Conservation (phyloP, 202 grass and related monocot genomes). For the Elaeis oleifera region DNA sequence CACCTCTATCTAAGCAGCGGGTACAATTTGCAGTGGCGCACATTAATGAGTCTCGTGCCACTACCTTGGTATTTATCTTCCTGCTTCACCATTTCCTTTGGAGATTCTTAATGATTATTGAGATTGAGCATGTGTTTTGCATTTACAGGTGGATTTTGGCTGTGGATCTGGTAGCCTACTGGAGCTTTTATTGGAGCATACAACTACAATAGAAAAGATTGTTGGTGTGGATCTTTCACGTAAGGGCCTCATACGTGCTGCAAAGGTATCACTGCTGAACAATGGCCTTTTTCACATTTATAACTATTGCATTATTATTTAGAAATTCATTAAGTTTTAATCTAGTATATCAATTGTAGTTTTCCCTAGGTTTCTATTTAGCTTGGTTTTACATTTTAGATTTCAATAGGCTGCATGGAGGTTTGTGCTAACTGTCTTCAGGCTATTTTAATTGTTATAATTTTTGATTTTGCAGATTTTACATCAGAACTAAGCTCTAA, state of each 20-base stretch:
- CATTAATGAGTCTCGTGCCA: constrained; percentile 71
- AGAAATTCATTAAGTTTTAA: too few relatives aligned
- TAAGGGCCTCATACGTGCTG: constrained; percentile 51
- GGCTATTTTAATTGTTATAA: background rate
- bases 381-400: too few relatives aligned
- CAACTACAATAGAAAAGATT: constrained; percentile 56
- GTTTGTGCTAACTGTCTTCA: too few relatives aligned
- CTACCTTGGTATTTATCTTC: constrained; percentile 45
- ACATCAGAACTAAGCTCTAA: constrained; percentile 65
- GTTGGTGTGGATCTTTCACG: constrained; percentile 57
- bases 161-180: constrained; percentile 73
- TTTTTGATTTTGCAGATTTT: constrained; percentile 37
- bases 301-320: constrained; percentile 6
- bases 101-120: background rate
- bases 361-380: too few relatives aligned
- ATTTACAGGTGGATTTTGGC: constrained; percentile 60
- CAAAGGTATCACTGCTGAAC: constrained; percentile 38
- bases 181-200: constrained; percentile 66
- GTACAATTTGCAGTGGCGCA: constrained; percentile 69
- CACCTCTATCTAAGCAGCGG: constrained; percentile 83
- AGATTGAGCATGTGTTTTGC: background rate
- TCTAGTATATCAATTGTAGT: too few relatives aligned
- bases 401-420: too few relatives aligned
- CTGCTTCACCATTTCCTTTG: constrained; percentile 22
- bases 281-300: background rate